Evolutionary conservation across 352 stramenopile genomes (phyloP).

Genomic region (Phytopythium mirpurense): DNA sequence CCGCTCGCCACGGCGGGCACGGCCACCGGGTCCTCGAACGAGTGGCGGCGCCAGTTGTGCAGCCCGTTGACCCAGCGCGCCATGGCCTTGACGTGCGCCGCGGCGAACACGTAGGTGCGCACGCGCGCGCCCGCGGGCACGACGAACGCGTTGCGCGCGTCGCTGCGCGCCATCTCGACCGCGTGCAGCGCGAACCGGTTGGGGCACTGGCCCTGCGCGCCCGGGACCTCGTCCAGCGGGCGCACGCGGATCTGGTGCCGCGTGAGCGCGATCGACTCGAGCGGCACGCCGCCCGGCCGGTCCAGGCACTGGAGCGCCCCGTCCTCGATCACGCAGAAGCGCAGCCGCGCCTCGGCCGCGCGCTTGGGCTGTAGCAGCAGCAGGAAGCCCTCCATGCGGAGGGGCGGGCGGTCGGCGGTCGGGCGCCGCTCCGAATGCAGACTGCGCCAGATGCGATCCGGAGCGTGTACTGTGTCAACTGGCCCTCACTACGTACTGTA

Average conservation of each 20-base stretch:
- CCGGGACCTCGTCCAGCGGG: conserved; percentile 29
- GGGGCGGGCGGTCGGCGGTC: too few relatives aligned
- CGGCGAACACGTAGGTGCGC: conserved; percentile 42
- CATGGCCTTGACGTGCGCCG: conserved; percentile 48
- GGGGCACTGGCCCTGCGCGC: conserved; percentile 37
- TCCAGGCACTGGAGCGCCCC: conserved; percentile 53
- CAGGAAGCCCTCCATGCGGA: conserved; percentile 73
- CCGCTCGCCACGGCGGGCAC: background rate
- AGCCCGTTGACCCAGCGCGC: conserved; percentile 61
- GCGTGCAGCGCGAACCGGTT: conserved; percentile 61
- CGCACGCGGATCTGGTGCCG: conserved; percentile 57
- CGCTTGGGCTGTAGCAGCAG: conserved; percentile 48
- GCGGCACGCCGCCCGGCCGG: conserved; percentile 23
- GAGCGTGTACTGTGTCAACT: too few relatives aligned
- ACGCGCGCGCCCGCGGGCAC: conserved; percentile 19
- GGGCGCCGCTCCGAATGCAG: too few relatives aligned
- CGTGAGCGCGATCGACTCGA: conserved; percentile 50
- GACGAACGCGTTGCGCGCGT: conserved; percentile 39
- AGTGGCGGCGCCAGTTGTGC: conserved; percentile 65
- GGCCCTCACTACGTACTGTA: background rate
- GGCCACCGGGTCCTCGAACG: conserved; percentile 45
- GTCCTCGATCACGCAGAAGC: conserved; percentile 67
- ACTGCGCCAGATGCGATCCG: too few relatives aligned
- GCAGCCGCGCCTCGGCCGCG: conserved; percentile 34
- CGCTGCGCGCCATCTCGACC: conserved; percentile 44